Evolutionary conservation across 257 asterid species (phyloP), one percentile per base, ranked within the genome.

Genomic region (Cynanchum wilfordii): DNA sequence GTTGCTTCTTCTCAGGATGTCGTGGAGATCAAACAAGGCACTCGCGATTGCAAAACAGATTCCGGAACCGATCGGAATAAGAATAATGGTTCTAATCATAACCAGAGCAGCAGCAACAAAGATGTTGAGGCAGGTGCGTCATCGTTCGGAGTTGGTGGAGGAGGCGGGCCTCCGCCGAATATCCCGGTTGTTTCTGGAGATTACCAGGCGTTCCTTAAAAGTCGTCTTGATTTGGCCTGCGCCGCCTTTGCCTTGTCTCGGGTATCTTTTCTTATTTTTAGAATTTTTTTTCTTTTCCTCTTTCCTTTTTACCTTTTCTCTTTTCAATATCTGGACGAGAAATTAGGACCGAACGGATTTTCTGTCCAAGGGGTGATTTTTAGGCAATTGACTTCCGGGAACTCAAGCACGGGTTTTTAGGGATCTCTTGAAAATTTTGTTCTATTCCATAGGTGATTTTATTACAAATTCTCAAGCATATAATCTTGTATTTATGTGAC

Each of bases 171-270:
- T 15, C 84, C 75, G 51, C 77, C 77, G 38, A 82, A 75, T 79
- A 68, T 85, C 57, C 89, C 87, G 27, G 69, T 67, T 22, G 90
- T 86, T 85, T 79, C 95, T 8, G 85, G 83, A 58, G 92, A 85
- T 75, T 85, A 86, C 59, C 98, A 90, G 79, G 86, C 93, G 15
- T 79, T 81, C 70, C 90, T 93, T 24, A 89, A 87, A 87, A 90
- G 87, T 77, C 90, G 84, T 45, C 96, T 93, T 25, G 90, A 93
- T 79, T 73, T 89, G 82, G 98, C 96, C 40, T 93, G 98, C 77
- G 97, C 97, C 58, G 98, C 97, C 84, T 90, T 90, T 52, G 97
- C 98, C 58, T 82, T 90, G 86, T 79, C 88, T 54, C 74, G 96
- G 83, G 98, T 92, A 81, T 58, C 38, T 2, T 25, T 56, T 20